A percentile compares a stretch with the other conserved stretches of the same genome.
These are phyloP conservation scores for Raphanus sativus DNA, from an alignment of 345 rosid species.

Conservation along the genomic window DNA sequence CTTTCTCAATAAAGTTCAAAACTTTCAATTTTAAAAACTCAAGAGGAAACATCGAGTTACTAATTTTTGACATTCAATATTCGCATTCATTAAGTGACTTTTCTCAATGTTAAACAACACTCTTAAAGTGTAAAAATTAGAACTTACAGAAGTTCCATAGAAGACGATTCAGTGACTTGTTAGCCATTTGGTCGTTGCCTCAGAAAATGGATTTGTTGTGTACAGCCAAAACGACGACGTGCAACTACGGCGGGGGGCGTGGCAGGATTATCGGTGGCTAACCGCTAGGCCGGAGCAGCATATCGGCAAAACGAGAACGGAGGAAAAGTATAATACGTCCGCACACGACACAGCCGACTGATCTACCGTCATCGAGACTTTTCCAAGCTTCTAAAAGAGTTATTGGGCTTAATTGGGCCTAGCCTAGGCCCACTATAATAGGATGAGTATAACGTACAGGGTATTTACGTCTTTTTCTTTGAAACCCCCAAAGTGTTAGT, in stretches of 20 bases:
- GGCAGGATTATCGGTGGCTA: conserved; percentile 17
- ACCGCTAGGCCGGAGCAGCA: conserved; percentile 25
- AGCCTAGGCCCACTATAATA: background rate
- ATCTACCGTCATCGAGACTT: conserved; percentile 5
- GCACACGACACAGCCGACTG: background rate
- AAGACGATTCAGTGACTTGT: conserved; percentile 31
- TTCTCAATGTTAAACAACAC: background rate
- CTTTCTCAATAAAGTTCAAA: conserved; percentile 10
- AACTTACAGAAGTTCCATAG: conserved; percentile 36
- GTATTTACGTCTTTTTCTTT: too few relatives aligned
- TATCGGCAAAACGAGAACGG: conserved; percentile 3
- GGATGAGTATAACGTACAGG: background rate
- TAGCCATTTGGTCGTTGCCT: conserved; percentile 17
- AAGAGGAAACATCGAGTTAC: background rate
- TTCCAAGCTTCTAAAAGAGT: background rate
- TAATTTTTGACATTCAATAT: too few relatives aligned
- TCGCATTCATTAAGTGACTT: background rate
- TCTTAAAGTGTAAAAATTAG: background rate
- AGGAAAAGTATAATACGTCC: background rate
- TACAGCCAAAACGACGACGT: background rate
- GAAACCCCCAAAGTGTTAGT: too few relatives aligned
- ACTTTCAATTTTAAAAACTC: background rate
- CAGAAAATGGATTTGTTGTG: background rate
- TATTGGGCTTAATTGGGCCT: background rate
- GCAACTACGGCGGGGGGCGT: background rate